A percentile compares a stretch with the other conserved stretches of the same genome.
Conservation (phyloP, 257 asterid species). For the Solanum chiquidenum region DNA sequence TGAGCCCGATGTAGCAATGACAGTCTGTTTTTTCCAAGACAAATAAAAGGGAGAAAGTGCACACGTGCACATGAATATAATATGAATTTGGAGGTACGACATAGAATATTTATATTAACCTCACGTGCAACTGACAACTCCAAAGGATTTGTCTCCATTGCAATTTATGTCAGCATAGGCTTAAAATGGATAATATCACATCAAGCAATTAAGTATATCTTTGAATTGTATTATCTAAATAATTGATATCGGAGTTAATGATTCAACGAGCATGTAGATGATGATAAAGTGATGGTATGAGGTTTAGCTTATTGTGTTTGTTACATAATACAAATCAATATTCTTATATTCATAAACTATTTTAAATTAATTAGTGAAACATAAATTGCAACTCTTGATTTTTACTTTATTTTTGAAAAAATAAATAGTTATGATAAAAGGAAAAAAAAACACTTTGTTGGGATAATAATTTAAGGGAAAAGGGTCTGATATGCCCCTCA, state of each 20-base stretch:
- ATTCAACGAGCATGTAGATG: background rate
- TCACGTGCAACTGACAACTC: constrained; percentile 14
- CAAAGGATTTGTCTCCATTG: constrained; percentile 2
- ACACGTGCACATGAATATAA: constrained; percentile 20
- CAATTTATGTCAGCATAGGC: background rate
- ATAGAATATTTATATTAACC: background rate
- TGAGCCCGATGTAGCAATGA: background rate
- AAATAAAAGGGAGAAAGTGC: background rate
- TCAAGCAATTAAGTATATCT: fast-evolving
- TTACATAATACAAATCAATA: background rate
- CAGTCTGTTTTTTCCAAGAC: background rate
- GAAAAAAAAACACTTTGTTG: too few relatives aligned
- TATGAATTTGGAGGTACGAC: background rate
- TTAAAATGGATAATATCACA: background rate
- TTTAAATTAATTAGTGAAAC: background rate
- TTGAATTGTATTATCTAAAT: background rate
- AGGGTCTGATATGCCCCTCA: too few relatives aligned
- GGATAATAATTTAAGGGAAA: too few relatives aligned
- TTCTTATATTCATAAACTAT: background rate
- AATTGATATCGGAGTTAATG: background rate
- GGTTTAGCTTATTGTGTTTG: background rate
- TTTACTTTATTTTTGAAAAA: background rate
- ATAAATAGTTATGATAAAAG: background rate
- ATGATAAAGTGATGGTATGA: background rate
- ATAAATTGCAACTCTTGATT: background rate